These are phyloP conservation scores for Onygenales sp. DNA, from an alignment of 2,329 filamentous ascomycete genomes.

Conservation along the genomic window DNA sequence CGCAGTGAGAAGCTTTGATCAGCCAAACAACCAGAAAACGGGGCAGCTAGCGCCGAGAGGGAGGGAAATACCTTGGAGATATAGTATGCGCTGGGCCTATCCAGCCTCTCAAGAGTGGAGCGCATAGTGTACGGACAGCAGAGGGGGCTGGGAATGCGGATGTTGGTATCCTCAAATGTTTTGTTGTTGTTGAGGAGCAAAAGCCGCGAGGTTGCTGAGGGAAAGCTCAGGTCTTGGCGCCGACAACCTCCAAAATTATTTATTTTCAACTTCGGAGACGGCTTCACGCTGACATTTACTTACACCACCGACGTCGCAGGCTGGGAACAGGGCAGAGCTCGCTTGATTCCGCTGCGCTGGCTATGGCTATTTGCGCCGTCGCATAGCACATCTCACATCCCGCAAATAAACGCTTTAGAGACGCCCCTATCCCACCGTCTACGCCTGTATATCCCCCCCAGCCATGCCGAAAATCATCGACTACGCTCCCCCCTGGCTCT, in stretches of 20 bases:
- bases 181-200: neutral
- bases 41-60: neutral
- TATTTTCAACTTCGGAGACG: neutral
- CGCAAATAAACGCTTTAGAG: neutral
- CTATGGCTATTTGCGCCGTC: too few relatives aligned
- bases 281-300: too few relatives aligned
- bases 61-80: conserved; percentile 56
- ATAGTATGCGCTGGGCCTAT: conserved; percentile 92
- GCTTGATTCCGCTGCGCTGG: too few relatives aligned
- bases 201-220: neutral
- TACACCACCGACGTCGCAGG: too few relatives aligned
- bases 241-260: neutral
- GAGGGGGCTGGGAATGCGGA: neutral
- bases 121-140: conserved; percentile 17
- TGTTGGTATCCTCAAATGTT: neutral
- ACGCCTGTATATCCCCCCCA: neutral
- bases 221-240: conserved; percentile 2
- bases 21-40: neutral
- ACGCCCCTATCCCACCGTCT: neutral
- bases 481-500: conserved; percentile 82
- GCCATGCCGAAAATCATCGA: conserved; percentile 77
- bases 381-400: too few relatives aligned
- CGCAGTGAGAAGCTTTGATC: neutral
- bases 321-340: too few relatives aligned
- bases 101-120: conserved; percentile 76